Conservation (phyloP, 441 rosid genomes). For the Pelargonium cotyledonis region DNA sequence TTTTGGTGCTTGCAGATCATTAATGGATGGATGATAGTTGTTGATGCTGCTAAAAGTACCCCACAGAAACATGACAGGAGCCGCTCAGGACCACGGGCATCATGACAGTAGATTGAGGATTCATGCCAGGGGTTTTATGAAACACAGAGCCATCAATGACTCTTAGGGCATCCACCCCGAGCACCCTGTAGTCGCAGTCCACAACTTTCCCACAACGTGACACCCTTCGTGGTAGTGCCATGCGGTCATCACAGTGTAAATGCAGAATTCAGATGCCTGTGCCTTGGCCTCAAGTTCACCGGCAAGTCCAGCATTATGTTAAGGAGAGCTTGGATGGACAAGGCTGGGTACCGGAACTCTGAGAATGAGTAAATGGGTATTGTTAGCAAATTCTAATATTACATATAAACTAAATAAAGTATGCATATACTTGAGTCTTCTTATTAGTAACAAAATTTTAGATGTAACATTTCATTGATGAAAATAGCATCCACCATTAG, state of each 20-base stretch:
- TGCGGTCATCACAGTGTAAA: conserved; percentile 56
- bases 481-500: too few species aligned
- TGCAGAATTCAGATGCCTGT: conserved; percentile 43
- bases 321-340: conserved; percentile 41
- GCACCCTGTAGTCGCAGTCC: conserved; percentile 42
- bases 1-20: conserved; percentile 54
- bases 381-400: too few species aligned
- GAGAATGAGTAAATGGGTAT: conserved; percentile 20
- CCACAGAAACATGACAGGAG: conserved; percentile 41
- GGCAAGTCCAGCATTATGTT: conserved; percentile 57
- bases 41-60: conserved; percentile 71
- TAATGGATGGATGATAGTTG: conserved; percentile 97
- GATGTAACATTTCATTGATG: too few species aligned
- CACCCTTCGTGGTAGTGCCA: conserved; percentile 73
- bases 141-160: conserved; percentile 59
- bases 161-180: conserved; percentile 40
- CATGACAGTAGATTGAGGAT: conserved; percentile 67
- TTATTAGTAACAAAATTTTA: too few species aligned
- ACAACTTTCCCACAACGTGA: conserved; percentile 39
- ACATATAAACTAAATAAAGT: too few species aligned
- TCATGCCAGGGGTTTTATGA: conserved; percentile 49
- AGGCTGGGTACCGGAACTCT: conserved; percentile 36
- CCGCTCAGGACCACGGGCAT: conserved; percentile 37
- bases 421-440: too few species aligned
- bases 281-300: conserved; percentile 58